Base-by-base conservation (phyloP, 805 yeast genomes). In the Cyberlindnera lachancei region DNA sequence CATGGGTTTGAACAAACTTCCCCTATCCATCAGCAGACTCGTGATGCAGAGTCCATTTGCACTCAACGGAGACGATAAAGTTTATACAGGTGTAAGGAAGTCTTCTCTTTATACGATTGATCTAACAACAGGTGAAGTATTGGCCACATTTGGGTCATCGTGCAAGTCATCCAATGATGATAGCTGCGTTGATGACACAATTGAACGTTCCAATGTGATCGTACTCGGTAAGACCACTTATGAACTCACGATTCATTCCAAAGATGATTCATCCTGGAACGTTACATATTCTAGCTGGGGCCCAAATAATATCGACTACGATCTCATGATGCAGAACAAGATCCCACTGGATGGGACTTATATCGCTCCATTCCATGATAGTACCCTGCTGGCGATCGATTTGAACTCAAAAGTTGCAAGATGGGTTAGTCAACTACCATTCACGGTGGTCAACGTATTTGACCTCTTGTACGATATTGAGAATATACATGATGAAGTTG, bases 201-300 rank as follows among this genome's bases (percentile, higher is more conserved):
- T 37, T 10, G 54, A 50, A 20, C 39, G 56, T 27, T 46, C 55
- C 4, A 63, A 64, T 21, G 56, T 66, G 5, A 61, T 81, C 5
- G 61, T 76, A 46, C 55, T 83, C 5, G 94, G 94, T 0, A 79
- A 73, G 52, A 77, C 88, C 0, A 75, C 76, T 0, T 83, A 78
- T 49, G 82, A 79, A 42, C 61, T 83, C 25, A 64, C 75, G 0
- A 90, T 92, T n/a, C 80, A 86, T 51, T 78, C 92, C 3, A 74
- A 70, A 44, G 69, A 73, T 38, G 74, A 75, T 38, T 60, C 79
- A 0, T 71, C 78, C 2, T 88, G 96, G 92, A 83, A 86, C 48
- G 83, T 92, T 13, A 77, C 88, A 0, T 87, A 81, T 50, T 68
- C 94, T 1, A 69, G 79, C 23, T 92, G 96, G 96, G 94, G 92